These are phyloP conservation scores for Penstemon barbatus DNA, from an alignment of 257 asterid genomes.

Conservation along the genomic window DNA sequence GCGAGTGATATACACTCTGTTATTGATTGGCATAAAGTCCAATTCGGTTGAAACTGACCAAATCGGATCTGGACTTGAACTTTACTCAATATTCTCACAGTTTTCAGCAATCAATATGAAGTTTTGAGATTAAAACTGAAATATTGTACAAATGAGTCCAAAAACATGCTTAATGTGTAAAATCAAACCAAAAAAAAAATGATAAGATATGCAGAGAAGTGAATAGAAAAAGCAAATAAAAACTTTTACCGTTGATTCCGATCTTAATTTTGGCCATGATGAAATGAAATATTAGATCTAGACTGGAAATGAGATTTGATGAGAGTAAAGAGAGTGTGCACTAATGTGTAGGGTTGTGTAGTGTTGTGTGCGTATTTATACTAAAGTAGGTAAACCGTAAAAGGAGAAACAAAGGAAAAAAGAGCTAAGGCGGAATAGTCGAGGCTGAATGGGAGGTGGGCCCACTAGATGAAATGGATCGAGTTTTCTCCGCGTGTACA, in stretches of 20 bases:
- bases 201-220: background rate
- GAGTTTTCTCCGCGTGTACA: background rate
- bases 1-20: too few species aligned
- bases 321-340: background rate
- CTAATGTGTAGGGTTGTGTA: background rate
- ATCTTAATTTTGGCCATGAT: slow-evolving; percentile 75
- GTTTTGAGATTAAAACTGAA: too few species aligned
- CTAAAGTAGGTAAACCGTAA: background rate
- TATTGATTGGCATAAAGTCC: too few species aligned
- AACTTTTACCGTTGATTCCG: slow-evolving; percentile 69
- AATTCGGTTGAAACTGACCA: too few species aligned
- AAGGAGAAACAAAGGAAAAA: background rate
- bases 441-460: slow-evolving; percentile 24
- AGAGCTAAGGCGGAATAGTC: slow-evolving; percentile 32
- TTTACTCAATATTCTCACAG: too few species aligned
- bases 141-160: too few species aligned
- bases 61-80: too few species aligned
- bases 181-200: background rate
- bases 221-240: background rate
- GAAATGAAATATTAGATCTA: slow-evolving; percentile 23
- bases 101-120: too few species aligned
- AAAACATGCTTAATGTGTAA: too few species aligned
- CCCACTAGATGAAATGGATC: background rate
- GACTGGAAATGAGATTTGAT: background rate
- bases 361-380: slow-evolving; percentile 11